phyloP scores from a whole-genome alignment of 805 yeast species.

The Wickerhamiella brachini region DNA sequence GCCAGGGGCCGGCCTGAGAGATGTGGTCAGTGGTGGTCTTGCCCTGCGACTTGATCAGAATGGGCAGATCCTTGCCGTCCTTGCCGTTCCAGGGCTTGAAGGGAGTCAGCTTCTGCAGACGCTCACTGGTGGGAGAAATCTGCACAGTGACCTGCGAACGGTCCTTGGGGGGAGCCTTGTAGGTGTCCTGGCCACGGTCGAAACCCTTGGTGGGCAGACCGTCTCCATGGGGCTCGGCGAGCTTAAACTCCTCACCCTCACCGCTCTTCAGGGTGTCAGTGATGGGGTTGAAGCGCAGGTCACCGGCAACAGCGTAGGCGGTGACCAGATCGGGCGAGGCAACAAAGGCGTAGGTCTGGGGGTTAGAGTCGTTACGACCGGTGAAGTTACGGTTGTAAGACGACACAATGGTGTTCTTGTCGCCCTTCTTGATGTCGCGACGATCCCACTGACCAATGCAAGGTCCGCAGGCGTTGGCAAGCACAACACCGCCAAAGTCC shows the following conservation, averaged over 20 bases:
- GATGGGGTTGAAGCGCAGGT: slow-evolving; percentile 89
- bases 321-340: slow-evolving; percentile 95
- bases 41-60: slow-evolving; percentile 89
- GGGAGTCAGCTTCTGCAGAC: slow-evolving; percentile 89
- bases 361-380: slow-evolving; percentile 96
- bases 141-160: slow-evolving; percentile 60
- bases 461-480: slow-evolving; percentile 98
- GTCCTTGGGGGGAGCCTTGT: slow-evolving; percentile 93
- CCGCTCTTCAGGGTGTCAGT: slow-evolving; percentile 79
- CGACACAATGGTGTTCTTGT: slow-evolving; percentile 90
- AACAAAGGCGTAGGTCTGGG: slow-evolving; percentile 91
- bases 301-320: slow-evolving; percentile 92
- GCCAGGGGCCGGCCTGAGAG: slow-evolving; percentile 99
- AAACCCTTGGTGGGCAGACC: slow-evolving; percentile 86
- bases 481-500: slow-evolving; percentile 77
- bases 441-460: slow-evolving; percentile 99
- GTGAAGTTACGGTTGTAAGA: slow-evolving; percentile 98
- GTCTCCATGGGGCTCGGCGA: slow-evolving; percentile 76
- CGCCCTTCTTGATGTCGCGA: slow-evolving; percentile 81
- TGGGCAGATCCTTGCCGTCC: slow-evolving; percentile 80
- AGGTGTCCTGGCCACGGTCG: slow-evolving; percentile 86
- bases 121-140: slow-evolving; percentile 83
- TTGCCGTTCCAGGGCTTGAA: slow-evolving; percentile 95
- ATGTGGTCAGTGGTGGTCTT: slow-evolving; percentile 99
- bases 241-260: slow-evolving; percentile 82